Conservation (phyloP, 2,329 filamentous ascomycete genomes). For the Coleophoma eucalyptorum region DNA sequence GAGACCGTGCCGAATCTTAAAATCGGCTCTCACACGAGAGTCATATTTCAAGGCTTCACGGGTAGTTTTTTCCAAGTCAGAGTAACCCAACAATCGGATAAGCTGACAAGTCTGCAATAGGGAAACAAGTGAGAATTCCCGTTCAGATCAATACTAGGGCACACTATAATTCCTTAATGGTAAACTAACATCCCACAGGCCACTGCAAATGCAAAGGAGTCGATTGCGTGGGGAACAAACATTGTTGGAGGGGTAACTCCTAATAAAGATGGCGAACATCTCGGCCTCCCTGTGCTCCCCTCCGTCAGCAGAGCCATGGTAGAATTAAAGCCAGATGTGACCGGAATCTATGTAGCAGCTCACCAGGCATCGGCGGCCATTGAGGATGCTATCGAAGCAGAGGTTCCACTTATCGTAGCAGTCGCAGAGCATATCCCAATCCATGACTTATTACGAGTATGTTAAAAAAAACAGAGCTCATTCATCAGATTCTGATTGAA, state of each 20-base stretch:
- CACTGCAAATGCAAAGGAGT: constrained; percentile 73
- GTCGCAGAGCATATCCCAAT: constrained; percentile 74
- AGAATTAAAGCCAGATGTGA: constrained; percentile 69
- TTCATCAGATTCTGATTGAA: neutral
- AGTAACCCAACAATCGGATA: too few species aligned
- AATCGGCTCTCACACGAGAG: constrained; percentile 61
- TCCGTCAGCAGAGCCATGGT: constrained; percentile 68
- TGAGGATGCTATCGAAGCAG: constrained; percentile 74
- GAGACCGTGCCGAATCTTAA: constrained; percentile 63
- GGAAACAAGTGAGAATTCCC: constrained; percentile 23
- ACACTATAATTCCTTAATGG: neutral
- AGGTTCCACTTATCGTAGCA: constrained; percentile 71
- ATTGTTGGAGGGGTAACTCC: constrained; percentile 77
- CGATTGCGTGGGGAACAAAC: constrained; percentile 73
- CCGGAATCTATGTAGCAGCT: constrained; percentile 77
- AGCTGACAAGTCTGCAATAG: constrained; percentile 3
- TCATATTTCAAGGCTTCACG: constrained; percentile 71
- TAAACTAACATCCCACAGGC: constrained; percentile 39
- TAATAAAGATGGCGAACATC: constrained; percentile 64
- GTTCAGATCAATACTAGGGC: neutral
- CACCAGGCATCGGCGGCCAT: constrained; percentile 69
- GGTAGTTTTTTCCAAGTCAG: constrained; percentile 31
- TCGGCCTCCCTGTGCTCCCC: constrained; percentile 69
- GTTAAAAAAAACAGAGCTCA: constrained; percentile 10
- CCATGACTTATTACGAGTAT: constrained; percentile 66